These are phyloP conservation scores for Penicillium vulpinum DNA, from an alignment of 2,329 filamentous ascomycete genomes.

Conservation along the genomic window DNA sequence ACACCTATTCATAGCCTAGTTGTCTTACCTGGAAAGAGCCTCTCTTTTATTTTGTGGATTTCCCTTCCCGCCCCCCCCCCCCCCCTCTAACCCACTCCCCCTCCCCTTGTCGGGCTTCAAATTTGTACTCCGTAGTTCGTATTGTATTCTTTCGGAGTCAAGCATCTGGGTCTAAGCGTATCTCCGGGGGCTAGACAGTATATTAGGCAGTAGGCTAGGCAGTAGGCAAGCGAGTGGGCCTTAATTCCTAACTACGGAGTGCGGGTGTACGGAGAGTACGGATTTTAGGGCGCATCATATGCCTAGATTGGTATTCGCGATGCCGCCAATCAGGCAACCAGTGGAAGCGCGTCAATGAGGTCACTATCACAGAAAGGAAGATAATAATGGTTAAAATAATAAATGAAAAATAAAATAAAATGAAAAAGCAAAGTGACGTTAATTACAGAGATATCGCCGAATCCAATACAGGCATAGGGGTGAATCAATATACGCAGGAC, in stretches of 20 bases:
- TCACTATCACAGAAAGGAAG: not conserved
- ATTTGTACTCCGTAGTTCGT: too few species aligned
- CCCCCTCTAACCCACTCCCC: not conserved
- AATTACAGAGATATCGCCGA: not conserved
- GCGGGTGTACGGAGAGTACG: not conserved
- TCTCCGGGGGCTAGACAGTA: not conserved
- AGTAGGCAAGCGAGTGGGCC: not conserved
- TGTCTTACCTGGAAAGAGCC: slow-evolving; percentile 9
- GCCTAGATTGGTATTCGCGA: not conserved
- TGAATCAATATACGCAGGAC: slow-evolving; percentile 4
- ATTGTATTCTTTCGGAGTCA: not conserved
- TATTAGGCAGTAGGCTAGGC: too few species aligned
- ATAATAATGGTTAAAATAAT: not conserved
- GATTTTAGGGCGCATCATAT: slow-evolving; percentile 10
- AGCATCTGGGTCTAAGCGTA: not conserved
- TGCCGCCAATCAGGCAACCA: slow-evolving; percentile 14
- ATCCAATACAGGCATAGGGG: slow-evolving; percentile 3
- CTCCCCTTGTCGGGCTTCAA: not conserved
- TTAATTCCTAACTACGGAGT: not conserved
- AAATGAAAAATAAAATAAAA: not conserved
- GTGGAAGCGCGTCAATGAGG: slow-evolving; percentile 4
- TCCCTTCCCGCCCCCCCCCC: not conserved
- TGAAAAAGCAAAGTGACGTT: not conserved
- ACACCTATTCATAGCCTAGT: slow-evolving; percentile 8
- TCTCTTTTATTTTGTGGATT: not conserved